Percentiles rank a stretch among this genome's conserved stretches.
These are phyloP conservation scores for Monosporozyma yasuniensis DNA, from an alignment of 805 yeast genomes.

Conservation along the genomic window DNA sequence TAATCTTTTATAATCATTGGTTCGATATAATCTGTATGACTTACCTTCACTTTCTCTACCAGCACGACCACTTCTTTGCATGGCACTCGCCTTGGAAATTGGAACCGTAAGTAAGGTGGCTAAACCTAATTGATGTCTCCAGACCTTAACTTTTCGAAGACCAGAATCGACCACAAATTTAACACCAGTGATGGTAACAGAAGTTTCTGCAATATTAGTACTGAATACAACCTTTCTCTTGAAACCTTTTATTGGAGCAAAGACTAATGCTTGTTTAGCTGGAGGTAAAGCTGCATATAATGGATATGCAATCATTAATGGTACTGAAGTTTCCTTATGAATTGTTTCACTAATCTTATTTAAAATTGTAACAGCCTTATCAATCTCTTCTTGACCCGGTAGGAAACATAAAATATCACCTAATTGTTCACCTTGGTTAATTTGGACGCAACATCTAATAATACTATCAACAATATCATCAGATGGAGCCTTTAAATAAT, in stretches of 20 bases:
- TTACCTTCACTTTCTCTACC: constrained; percentile 95
- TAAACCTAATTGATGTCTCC: constrained; percentile 87
- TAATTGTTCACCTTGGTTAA: constrained; percentile 62
- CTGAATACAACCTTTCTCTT: constrained; percentile 82
- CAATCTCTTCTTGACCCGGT: constrained; percentile 97
- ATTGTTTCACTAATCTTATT: constrained; percentile 52
- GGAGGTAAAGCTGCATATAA: constrained; percentile 93
- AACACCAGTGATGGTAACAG: constrained; percentile 91
- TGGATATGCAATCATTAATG: constrained; percentile 68
- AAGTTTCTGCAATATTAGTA: constrained; percentile 96
- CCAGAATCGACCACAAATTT: constrained; percentile 91
- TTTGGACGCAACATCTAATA: constrained; percentile 64
- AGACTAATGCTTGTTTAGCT: constrained; percentile 71
- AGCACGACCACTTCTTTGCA: constrained; percentile 97
- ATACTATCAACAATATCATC: constrained; percentile 81
- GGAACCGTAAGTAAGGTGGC: constrained; percentile 91
- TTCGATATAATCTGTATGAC: constrained; percentile 76
- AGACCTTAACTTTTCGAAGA: constrained; percentile 82
- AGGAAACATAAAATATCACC: constrained; percentile 92
- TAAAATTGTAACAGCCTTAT: constrained; percentile 61
- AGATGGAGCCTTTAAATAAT: constrained; percentile 50
- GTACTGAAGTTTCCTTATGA: constrained; percentile 54
- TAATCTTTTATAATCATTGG: constrained; percentile 52
- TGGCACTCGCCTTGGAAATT: constrained; percentile 87
- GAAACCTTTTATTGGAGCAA: constrained; percentile 51